phyloP scores from a whole-genome alignment of 176 grass and related monocot species.

The Avena atlantica region DNA sequence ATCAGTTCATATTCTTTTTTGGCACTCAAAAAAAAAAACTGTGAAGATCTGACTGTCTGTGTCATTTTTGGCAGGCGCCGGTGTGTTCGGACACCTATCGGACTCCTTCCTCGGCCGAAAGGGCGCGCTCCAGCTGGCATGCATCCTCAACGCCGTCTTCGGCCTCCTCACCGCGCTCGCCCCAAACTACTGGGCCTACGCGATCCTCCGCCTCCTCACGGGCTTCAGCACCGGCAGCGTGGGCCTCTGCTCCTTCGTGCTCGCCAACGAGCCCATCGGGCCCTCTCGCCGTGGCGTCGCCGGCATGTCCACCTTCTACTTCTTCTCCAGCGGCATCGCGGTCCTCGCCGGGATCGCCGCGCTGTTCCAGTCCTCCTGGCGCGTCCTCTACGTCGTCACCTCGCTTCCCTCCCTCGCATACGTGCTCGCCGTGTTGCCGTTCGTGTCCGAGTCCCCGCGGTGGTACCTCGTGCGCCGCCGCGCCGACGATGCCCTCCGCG shows the following conservation, averaged over 20 bases:
- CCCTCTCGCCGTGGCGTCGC: slow-evolving; percentile 60
- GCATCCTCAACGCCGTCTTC: slow-evolving; percentile 72
- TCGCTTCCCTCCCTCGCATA: slow-evolving; percentile 69
- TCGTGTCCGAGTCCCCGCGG: slow-evolving; percentile 79
- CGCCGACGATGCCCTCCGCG: slow-evolving; percentile 49
- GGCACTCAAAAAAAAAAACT: too few relatives aligned
- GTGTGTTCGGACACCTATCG: slow-evolving; percentile 88
- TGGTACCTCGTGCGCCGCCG: slow-evolving; percentile 88
- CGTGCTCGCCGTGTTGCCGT: slow-evolving; percentile 55
- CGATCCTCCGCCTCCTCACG: slow-evolving; percentile 69
- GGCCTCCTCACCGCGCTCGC: slow-evolving; percentile 73
- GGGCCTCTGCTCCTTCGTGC: slow-evolving; percentile 81
- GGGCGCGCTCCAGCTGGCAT: slow-evolving; percentile 56
- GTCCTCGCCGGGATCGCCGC: slow-evolving; percentile 68
- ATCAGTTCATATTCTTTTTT: too few relatives aligned
- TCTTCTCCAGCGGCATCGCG: slow-evolving; percentile 89
- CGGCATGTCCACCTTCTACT: slow-evolving; percentile 94
- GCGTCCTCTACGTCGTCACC: slow-evolving; percentile 72
- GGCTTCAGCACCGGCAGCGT: slow-evolving; percentile 89
- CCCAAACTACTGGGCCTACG: slow-evolving; percentile 67
- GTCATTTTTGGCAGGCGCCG: slow-evolving; percentile 53
- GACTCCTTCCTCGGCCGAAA: slow-evolving; percentile 87
- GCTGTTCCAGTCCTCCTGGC: slow-evolving; percentile 63
- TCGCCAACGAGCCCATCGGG: slow-evolving; percentile 86
- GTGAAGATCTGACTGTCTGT: too few relatives aligned